These are phyloP conservation scores for Penicillium mononematosum DNA, from an alignment of 495 filamentous ascomycete species.

Conservation along the genomic window DNA sequence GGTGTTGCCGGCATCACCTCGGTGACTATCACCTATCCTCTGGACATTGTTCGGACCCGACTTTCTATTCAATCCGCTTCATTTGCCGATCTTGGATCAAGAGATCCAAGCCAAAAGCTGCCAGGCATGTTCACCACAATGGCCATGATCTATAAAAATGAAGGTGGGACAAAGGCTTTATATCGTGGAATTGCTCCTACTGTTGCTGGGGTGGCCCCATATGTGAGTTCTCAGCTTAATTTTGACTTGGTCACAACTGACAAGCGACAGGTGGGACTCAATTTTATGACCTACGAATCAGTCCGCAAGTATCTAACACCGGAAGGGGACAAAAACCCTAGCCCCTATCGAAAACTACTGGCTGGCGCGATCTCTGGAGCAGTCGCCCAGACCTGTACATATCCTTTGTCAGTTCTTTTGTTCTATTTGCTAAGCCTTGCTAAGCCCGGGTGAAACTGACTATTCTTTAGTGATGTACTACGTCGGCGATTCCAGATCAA, in stretches of 20 bases:
- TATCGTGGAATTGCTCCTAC: conserved; percentile 94
- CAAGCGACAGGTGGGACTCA: conserved; percentile 73
- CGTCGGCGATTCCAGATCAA: conserved; percentile 96
- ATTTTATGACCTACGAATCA: conserved; percentile 97
- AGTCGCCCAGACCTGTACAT: conserved; percentile 95
- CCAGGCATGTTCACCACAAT: conserved; percentile 93
- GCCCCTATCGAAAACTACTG: conserved; percentile 71
- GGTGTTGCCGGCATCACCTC: conserved; percentile 92
- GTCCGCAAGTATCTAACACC: conserved; percentile 81
- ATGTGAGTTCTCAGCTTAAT: conserved; percentile 55
- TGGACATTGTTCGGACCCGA: conserved; percentile 94
- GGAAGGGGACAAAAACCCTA: conserved; percentile 84
- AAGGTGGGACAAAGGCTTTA: conserved; percentile 78
- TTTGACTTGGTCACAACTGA: conserved; percentile 25
- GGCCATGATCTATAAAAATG: conserved; percentile 79
- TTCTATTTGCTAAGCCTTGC: not conserved
- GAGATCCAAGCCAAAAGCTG: conserved; percentile 52
- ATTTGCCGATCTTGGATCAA: conserved; percentile 68
- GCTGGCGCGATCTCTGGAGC: conserved; percentile 94
- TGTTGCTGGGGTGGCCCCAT: conserved; percentile 91
- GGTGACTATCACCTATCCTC: conserved; percentile 75
- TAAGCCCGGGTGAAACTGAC: conserved; percentile 10
- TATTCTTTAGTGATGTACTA: conserved; percentile 72
- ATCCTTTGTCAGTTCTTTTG: conserved; percentile 75
- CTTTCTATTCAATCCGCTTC: conserved; percentile 96